Conservation (phyloP, 805 yeast species). For the Ogataea allantospora region DNA sequence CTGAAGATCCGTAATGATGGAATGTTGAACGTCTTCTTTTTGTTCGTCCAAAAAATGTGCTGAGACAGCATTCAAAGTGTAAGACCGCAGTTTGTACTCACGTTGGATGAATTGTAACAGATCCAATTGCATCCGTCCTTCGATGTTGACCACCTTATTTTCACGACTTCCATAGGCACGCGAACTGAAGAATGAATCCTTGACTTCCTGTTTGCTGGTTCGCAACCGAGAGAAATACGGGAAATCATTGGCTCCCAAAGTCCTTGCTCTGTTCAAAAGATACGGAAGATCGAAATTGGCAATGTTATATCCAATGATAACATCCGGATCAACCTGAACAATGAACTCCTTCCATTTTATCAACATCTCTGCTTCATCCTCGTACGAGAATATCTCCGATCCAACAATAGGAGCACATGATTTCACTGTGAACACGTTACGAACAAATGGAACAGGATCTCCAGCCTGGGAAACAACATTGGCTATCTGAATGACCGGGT, state of each 20-base stretch:
- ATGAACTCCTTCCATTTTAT: conserved; percentile 85
- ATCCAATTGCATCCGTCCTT: conserved; percentile 95
- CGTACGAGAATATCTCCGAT: conserved; percentile 76
- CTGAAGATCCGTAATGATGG: conserved; percentile 91
- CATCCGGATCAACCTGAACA: conserved; percentile 86
- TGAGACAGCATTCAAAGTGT: conserved; percentile 92
- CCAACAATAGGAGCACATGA: conserved; percentile 94
- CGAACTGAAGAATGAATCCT: conserved; percentile 82
- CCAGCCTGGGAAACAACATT: conserved; percentile 88
- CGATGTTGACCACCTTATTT: conserved; percentile 85
- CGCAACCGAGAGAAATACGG: conserved; percentile 84
- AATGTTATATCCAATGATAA: conserved; percentile 93
- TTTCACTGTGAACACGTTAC: conserved; percentile 91
- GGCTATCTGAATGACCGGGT: conserved; percentile 96
- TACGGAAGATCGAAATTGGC: conserved; percentile 96
- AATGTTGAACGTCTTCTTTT: conserved; percentile 97
- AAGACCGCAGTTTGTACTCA: conserved; percentile 91
- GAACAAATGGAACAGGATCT: conserved; percentile 80
- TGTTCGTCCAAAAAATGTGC: conserved; percentile 93
- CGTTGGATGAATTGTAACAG: conserved; percentile 89
- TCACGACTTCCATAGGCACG: conserved; percentile 97
- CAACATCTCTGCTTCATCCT: conserved; percentile 79
- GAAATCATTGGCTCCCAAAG: conserved; percentile 61
- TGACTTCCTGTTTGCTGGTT: conserved; percentile 68
- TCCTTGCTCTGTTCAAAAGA: conserved; percentile 79